A percentile compares a stretch with the other conserved stretches of the same genome.
Conservation (phyloP, 306 rosid genomes). For the Betula pendula region DNA sequence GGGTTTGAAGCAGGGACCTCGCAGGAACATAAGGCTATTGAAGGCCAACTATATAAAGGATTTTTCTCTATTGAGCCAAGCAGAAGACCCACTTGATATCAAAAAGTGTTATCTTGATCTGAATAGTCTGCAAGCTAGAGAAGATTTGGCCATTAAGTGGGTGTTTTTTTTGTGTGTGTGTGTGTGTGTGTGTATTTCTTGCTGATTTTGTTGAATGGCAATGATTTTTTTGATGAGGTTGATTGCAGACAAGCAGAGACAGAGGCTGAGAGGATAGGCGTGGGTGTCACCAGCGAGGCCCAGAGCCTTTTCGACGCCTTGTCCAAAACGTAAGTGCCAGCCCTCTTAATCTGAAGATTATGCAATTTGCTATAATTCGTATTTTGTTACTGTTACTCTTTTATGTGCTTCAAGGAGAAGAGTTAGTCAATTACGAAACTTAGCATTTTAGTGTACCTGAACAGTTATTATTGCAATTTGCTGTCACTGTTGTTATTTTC, state of each 20-base stretch:
- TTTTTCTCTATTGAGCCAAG: slow-evolving; percentile 59
- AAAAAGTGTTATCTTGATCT: slow-evolving; percentile 64
- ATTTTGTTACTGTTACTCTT: not conserved
- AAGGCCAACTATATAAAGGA: slow-evolving; percentile 82
- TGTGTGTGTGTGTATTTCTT: too few relatives aligned
- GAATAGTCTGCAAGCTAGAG: slow-evolving; percentile 63
- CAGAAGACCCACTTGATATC: slow-evolving; percentile 75
- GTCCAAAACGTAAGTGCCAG: slow-evolving; percentile 78
- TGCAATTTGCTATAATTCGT: not conserved
- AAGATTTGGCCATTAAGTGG: slow-evolving; percentile 76
- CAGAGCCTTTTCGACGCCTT: slow-evolving; percentile 90
- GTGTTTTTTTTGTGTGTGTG: too few relatives aligned
- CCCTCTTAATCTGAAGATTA: not conserved
- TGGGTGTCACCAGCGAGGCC: slow-evolving; percentile 86
- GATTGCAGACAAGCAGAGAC: slow-evolving; percentile 76
- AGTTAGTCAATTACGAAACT: not conserved
- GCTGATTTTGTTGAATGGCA: not conserved
- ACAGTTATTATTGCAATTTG: not conserved
- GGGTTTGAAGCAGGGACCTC: slow-evolving; percentile 56
- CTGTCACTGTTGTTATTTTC: not conserved
- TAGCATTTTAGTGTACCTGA: not conserved
- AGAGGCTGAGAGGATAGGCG: slow-evolving; percentile 92
- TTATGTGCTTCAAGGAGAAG: not conserved
- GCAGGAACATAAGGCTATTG: slow-evolving; percentile 68
- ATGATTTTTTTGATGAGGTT: not conserved